Evolutionary conservation across 495 filamentous ascomycete species (phyloP).

Genomic region (Cenococcum geophilum): DNA sequence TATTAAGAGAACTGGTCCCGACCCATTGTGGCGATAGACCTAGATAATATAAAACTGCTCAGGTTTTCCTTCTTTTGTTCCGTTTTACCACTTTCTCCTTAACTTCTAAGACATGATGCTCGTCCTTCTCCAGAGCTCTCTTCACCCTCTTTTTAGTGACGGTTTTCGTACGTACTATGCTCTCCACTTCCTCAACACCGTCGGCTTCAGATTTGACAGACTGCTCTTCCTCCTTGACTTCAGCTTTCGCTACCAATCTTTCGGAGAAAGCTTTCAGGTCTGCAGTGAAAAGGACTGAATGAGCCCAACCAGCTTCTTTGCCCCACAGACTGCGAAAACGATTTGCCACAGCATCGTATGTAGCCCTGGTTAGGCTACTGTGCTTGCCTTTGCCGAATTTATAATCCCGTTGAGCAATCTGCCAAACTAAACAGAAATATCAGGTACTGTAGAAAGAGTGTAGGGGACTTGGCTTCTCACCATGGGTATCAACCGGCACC

Average conservation of each 20-base stretch:
- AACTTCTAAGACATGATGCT: conserved; percentile 30
- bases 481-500: conserved; percentile 94
- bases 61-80: conserved; percentile 16
- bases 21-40: no score
- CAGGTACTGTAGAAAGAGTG: background rate
- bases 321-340: conserved; percentile 91
- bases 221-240: conserved; percentile 41
- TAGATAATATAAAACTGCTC: background rate
- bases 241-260: conserved; percentile 47
- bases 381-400: conserved; percentile 79
- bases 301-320: conserved; percentile 91
- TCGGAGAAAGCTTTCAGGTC: conserved; percentile 83
- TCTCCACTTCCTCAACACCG: conserved; percentile 26
- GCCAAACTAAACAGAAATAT: conserved; percentile 60
- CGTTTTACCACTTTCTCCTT: conserved; percentile 25
- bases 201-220: conserved; percentile 31
- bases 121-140: conserved; percentile 33
- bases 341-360: conserved; percentile 83
- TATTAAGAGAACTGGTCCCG: no score
- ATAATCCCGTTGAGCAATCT: conserved; percentile 95
- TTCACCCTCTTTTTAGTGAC: conserved; percentile 37
- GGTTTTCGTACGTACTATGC: conserved; percentile 19
- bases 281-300: conserved; percentile 93
- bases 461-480: conserved; percentile 37
- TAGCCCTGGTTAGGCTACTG: conserved; percentile 78